Conservation (phyloP, 1,284 basidiomycete genomes). For the Neolentinus lepideus region DNA sequence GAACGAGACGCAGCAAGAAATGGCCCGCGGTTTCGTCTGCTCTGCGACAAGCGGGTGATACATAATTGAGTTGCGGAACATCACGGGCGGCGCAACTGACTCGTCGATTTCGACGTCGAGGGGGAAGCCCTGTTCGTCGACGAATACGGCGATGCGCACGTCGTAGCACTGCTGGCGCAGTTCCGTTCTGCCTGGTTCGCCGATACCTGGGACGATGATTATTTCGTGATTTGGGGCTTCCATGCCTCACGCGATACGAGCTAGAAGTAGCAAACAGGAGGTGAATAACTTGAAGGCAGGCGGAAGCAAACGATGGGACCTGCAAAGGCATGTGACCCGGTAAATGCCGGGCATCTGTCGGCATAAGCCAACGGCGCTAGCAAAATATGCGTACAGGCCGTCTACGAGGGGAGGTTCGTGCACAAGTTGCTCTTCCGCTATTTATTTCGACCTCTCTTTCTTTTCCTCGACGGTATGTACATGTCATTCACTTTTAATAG, state of each 20-base stretch:
- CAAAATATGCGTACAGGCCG: too few relatives aligned
- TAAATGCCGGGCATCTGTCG: not conserved
- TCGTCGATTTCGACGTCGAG: conserved; percentile 65
- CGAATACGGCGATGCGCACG: conserved; percentile 64
- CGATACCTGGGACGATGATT: conserved; percentile 33
- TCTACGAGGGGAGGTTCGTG: too few relatives aligned
- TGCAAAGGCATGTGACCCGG: not conserved
- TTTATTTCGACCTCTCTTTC: not conserved
- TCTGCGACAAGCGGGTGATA: conserved; percentile 25
- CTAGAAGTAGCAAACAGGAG: too few relatives aligned
- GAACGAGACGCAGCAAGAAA: conserved; percentile 59
- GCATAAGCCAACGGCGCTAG: not conserved
- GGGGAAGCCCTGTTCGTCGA: conserved; percentile 63
- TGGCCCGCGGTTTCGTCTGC: conserved; percentile 58
- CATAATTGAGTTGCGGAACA: too few relatives aligned
- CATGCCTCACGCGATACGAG: not conserved
- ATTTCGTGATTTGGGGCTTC: conserved; percentile 44
- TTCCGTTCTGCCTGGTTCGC: conserved; percentile 22
- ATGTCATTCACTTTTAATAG: not conserved
- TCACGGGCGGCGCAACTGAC: conserved; percentile 35
- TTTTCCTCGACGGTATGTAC: not conserved
- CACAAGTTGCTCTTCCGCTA: too few relatives aligned
- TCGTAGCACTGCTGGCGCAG: conserved; percentile 51
- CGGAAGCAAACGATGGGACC: too few relatives aligned
- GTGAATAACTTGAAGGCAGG: too few relatives aligned